These are phyloP conservation scores for Phaeoacremonium minimum DNA, from an alignment of 2,329 filamentous ascomycete species.

Conservation along the genomic window DNA sequence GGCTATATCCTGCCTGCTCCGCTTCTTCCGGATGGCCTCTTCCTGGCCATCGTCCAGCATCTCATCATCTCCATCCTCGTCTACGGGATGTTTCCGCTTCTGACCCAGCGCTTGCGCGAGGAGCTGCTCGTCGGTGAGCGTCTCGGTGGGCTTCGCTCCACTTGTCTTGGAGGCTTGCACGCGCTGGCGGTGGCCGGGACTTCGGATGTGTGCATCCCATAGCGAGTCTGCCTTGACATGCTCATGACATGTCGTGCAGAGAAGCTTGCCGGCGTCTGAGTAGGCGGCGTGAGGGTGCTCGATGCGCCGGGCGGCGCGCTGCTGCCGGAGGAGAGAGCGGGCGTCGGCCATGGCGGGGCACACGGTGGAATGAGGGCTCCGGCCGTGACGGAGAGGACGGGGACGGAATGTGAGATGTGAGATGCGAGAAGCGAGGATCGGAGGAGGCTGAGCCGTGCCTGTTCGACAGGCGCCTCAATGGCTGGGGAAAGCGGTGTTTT, in stretches of 20 bases:
- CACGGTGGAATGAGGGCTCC: constrained; percentile 3
- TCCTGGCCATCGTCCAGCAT: constrained; percentile 26
- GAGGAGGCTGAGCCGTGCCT: background rate
- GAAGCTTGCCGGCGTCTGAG: constrained; percentile 61
- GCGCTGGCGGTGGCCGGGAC: constrained; percentile 39
- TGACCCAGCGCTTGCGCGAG: constrained; percentile 12
- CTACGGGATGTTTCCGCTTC: constrained; percentile 23
- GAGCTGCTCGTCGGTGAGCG: constrained; percentile 20
- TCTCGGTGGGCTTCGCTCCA: constrained; percentile 4
- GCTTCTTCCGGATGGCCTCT: constrained; percentile 34
- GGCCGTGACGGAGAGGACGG: background rate
- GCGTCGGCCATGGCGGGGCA: constrained; percentile 66
- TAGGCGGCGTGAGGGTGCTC: constrained; percentile 66
- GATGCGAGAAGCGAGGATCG: background rate
- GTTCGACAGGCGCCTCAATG: background rate
- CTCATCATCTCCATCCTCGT: constrained; percentile 26
- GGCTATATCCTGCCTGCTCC: constrained; percentile 33
- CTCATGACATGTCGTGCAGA: constrained; percentile 63
- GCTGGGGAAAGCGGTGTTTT: too few relatives aligned
- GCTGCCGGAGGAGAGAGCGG: constrained; percentile 72
- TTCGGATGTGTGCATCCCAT: constrained; percentile 60
- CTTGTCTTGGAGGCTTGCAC: constrained; percentile 14
- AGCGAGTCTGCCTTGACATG: constrained; percentile 60
- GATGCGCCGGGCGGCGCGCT: constrained; percentile 70
- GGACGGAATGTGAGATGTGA: background rate